Conservation (phyloP, 2,329 filamentous ascomycete species). For the Calonectria pseudoturangicola region DNA sequence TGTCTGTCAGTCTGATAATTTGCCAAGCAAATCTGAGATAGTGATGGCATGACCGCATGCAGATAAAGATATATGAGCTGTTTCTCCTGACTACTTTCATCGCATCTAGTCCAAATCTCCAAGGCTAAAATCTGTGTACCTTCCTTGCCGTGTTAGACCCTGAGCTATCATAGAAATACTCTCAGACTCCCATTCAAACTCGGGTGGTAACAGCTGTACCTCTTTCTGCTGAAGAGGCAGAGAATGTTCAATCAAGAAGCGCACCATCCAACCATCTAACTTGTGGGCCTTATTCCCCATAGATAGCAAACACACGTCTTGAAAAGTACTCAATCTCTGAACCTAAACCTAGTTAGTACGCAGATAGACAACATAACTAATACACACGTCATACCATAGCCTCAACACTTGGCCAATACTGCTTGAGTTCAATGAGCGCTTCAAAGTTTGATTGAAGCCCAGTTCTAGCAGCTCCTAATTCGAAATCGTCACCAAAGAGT, state of each 20-base stretch:
- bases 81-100: no score
- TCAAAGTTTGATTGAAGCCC: slow-evolving; percentile 17
- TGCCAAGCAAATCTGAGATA: no score
- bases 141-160: background rate
- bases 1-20: no score
- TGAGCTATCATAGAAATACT: background rate
- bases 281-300: slow-evolving; percentile 15
- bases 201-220: background rate
- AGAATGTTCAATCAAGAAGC: slow-evolving; percentile 15
- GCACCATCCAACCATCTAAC: slow-evolving; percentile 10
- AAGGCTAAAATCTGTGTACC: background rate
- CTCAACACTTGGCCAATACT: slow-evolving; percentile 10
- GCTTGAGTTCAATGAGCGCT: background rate
- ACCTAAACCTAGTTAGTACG: background rate
- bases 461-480: background rate
- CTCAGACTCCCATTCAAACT: slow-evolving; percentile 15
- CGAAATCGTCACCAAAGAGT: background rate
- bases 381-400: background rate
- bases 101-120: background rate
- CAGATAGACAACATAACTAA: no score
- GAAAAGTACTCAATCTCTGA: background rate
- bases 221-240: slow-evolving; percentile 1
- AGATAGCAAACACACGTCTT: slow-evolving; percentile 3
- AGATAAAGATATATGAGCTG: no score
- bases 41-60: no score